These are phyloP conservation scores for Pyrenophora tritici-repentis DNA, from an alignment of 2,329 filamentous ascomycete genomes.

Conservation along the genomic window DNA sequence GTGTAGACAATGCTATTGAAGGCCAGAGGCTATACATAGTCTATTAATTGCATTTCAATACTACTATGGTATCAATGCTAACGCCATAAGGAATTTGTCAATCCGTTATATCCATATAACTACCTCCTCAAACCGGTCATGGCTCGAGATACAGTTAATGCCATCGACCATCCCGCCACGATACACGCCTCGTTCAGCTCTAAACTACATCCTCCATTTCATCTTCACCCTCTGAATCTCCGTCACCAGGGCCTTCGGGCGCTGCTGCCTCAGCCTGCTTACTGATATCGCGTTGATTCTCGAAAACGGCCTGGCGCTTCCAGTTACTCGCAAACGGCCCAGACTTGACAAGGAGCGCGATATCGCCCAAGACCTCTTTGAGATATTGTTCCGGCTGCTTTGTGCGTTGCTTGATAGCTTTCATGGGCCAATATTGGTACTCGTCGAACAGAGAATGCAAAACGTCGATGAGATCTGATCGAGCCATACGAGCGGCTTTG, in stretches of 20 bases:
- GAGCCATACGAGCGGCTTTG: slow-evolving; percentile 88
- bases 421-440: slow-evolving; percentile 94
- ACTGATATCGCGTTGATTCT: slow-evolving; percentile 51
- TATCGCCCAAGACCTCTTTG: slow-evolving; percentile 79
- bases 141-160: no score
- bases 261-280: slow-evolving; percentile 33
- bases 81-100: no score
- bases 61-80: background rate
- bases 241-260: slow-evolving; percentile 56
- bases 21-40: no score
- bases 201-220: slow-evolving; percentile 78
- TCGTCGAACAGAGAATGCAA: slow-evolving; percentile 83
- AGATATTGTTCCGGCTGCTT: slow-evolving; percentile 93
- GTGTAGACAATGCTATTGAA: no score
- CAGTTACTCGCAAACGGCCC: slow-evolving; percentile 86
- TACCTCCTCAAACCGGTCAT: no score
- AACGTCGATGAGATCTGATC: slow-evolving; percentile 83
- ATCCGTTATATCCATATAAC: no score
- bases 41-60: background rate
- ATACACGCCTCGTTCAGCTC: background rate
- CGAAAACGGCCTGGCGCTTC: slow-evolving; percentile 73
- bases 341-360: slow-evolving; percentile 80
- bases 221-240: slow-evolving; percentile 69
- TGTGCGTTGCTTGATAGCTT: slow-evolving; percentile 74
- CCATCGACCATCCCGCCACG: no score